phyloP scores from a whole-genome alignment of 2,329 filamentous ascomycete genomes.

The Talaromyces sp. region DNA sequence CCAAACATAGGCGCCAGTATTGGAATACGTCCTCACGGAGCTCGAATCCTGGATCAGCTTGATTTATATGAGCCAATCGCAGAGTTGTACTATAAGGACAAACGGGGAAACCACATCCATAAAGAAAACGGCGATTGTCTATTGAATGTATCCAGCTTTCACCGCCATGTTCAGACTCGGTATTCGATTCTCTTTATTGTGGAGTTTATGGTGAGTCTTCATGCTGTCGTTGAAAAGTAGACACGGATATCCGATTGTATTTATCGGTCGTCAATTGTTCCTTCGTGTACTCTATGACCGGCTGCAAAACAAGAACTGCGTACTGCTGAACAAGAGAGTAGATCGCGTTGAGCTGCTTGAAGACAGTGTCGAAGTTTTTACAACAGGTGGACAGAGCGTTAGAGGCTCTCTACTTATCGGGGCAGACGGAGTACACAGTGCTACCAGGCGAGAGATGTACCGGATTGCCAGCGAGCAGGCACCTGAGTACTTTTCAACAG shows the following conservation, averaged over 20 bases:
- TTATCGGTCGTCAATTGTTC: constrained; percentile 24
- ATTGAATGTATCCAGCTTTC: neutral
- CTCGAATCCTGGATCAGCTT: constrained; percentile 53
- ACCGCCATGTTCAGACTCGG: neutral
- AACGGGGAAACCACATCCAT: neutral
- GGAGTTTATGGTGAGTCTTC: neutral
- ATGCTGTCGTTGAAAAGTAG: neutral
- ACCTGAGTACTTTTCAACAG: neutral
- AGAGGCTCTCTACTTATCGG: constrained; percentile 40
- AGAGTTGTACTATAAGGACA: neutral
- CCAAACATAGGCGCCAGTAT: constrained; percentile 52
- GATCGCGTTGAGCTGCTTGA: constrained; percentile 25
- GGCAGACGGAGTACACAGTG: constrained; percentile 45
- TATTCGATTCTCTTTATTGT: neutral
- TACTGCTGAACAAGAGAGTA: constrained; percentile 33
- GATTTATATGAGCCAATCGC: constrained; percentile 38
- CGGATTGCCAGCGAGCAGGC: constrained; percentile 7
- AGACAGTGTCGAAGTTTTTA: constrained; percentile 10
- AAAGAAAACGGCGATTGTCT: neutral
- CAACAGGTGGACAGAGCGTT: constrained; percentile 5
- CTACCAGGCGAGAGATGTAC: constrained; percentile 34
- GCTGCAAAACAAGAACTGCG: constrained; percentile 30
- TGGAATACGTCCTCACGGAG: constrained; percentile 45
- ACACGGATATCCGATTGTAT: constrained; percentile 23
- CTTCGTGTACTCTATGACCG: constrained; percentile 25